Evolutionary conservation across 169 alveolate genomes (phyloP).

Genomic region (Plasmodium reichenowi): DNA sequence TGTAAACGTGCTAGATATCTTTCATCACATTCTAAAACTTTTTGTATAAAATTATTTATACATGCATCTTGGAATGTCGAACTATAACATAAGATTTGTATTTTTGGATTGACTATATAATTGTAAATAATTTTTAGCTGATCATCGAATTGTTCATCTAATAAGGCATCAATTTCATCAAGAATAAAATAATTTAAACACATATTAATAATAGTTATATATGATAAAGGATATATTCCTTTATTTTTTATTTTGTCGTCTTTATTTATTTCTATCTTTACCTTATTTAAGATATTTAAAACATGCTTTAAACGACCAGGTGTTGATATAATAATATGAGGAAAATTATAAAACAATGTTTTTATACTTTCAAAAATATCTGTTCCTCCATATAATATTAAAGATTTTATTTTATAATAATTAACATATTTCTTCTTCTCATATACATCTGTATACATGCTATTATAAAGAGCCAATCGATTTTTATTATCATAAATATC

Average conservation of each 20-base stretch:
- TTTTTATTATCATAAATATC: neutral
- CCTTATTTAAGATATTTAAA: constrained; percentile 2
- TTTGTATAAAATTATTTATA: constrained; percentile 5
- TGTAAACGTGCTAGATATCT: constrained; percentile 5
- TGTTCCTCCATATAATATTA: constrained; percentile 60
- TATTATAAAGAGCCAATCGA: neutral
- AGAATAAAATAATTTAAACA: constrained; percentile 15
- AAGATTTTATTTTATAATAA: constrained; percentile 19
- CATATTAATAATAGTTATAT: constrained; percentile 1
- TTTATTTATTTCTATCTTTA: neutral
- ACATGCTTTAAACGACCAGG: constrained; percentile 73
- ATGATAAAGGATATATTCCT: neutral
- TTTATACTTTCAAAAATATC: constrained; percentile 21
- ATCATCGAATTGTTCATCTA: constrained; percentile 38
- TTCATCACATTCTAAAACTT: neutral
- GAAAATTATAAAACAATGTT: constrained; percentile 7
- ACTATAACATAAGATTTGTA: constrained; percentile 38
- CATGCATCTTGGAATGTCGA: constrained; percentile 20
- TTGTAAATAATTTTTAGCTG: constrained; percentile 30
- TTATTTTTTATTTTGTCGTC: neutral
- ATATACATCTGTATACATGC: too few relatives aligned
- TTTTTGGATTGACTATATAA: constrained; percentile 11
- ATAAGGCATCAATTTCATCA: constrained; percentile 56
- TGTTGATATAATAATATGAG: constrained; percentile 47
- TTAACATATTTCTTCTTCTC: neutral